Conservation (phyloP, 768 basidiomycete genomes). For the Tephrocybe rancida region DNA sequence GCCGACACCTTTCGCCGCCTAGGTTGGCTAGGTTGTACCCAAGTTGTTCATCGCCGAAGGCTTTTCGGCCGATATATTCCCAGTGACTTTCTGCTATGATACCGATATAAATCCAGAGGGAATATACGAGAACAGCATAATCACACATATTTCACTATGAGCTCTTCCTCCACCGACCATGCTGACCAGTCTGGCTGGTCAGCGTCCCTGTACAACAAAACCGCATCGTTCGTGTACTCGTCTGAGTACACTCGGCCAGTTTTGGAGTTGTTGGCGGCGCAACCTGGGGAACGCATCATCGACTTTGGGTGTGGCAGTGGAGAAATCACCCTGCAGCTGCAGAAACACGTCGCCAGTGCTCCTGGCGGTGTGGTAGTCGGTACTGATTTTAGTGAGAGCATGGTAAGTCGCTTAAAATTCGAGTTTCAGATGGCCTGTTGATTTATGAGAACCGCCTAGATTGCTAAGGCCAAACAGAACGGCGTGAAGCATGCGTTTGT, state of each 20-base stretch:
- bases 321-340: slow-evolving; percentile 66
- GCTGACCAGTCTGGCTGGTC: slow-evolving; percentile 51
- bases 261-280: slow-evolving; percentile 59
- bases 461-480: slow-evolving; percentile 50
- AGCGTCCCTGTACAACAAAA: slow-evolving; percentile 60
- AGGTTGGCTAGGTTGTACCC: background rate
- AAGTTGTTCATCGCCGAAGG: background rate
- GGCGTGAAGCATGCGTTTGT: slow-evolving; percentile 50
- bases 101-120: background rate
- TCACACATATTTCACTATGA: background rate
- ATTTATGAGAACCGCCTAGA: slow-evolving; percentile 36
- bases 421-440: too few relatives aligned
- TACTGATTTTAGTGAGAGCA: slow-evolving; percentile 68
- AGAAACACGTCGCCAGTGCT: slow-evolving; percentile 47
- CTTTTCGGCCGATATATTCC: slow-evolving; percentile 6
- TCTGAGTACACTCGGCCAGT: slow-evolving; percentile 54
- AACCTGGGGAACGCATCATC: slow-evolving; percentile 69
- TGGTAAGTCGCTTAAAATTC: slow-evolving; percentile 50
- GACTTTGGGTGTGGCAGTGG: slow-evolving; percentile 88
- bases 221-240: slow-evolving; percentile 72
- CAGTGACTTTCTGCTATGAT: background rate
- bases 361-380: slow-evolving; percentile 58
- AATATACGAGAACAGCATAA: background rate
- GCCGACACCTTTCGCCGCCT: slow-evolving; percentile 3
- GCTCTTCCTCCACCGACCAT: background rate